Conservation (phyloP, 1,284 basidiomycete genomes). For the Volvariella volvacea region DNA sequence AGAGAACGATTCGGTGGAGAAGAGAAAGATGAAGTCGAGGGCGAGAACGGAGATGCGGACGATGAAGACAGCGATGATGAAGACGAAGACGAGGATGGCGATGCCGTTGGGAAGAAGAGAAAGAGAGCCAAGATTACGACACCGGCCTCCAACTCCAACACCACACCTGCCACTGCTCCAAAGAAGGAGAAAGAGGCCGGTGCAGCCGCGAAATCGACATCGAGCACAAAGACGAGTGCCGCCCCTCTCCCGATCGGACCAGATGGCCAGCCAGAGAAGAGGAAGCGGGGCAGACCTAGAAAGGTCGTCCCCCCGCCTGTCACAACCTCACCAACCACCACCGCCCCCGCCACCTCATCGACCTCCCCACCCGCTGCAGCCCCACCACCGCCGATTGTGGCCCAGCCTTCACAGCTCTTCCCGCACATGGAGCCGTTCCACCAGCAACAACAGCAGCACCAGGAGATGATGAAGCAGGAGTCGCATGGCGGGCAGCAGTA, state of each 20-base stretch:
- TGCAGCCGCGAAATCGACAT: slow-evolving; percentile 15
- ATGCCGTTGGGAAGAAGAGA: slow-evolving; percentile 35
- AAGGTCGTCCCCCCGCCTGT: slow-evolving; percentile 27
- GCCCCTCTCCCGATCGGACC: slow-evolving; percentile 19
- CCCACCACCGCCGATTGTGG: background rate
- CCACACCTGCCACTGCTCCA: slow-evolving; percentile 14
- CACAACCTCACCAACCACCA: too few species aligned
- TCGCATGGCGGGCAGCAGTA: slow-evolving; percentile 50
- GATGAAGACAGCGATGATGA: slow-evolving; percentile 52
- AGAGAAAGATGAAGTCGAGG: slow-evolving; percentile 64
- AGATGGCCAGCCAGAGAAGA: slow-evolving; percentile 54
- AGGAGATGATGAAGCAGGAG: slow-evolving; percentile 9
- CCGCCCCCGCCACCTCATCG: too few species aligned
- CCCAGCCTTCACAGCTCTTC: background rate
- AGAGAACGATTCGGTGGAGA: slow-evolving; percentile 61
- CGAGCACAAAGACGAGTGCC: slow-evolving; percentile 15
- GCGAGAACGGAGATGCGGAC: slow-evolving; percentile 41
- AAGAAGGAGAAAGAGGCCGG: slow-evolving; percentile 12
- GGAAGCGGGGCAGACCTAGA: slow-evolving; percentile 70
- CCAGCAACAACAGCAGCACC: slow-evolving; percentile 9
- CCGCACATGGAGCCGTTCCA: slow-evolving; percentile 7
- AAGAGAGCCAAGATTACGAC: slow-evolving; percentile 44
- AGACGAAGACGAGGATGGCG: slow-evolving; percentile 42
- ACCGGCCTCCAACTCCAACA: too few species aligned
- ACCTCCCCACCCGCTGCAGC: background rate